phyloP scores from a whole-genome alignment of 176 grass and related monocot genomes.

The barley (Hordeum vulgare) region MorexV3_pseudomolecules_assembly NC_058522.1:500333197-500333696 shows the following conservation, averaged over 20 bases:
- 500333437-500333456: neutral
- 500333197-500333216: constrained; percentile 80
- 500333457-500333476: neutral
- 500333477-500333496: neutral
- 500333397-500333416: constrained; percentile 67
- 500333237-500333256: constrained; percentile 98
- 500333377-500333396: constrained; percentile 98
- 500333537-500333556: neutral
- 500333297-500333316: constrained; percentile 97
- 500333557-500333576: neutral
- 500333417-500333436: constrained; percentile 44
- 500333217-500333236: constrained; percentile 92
- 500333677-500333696: neutral
- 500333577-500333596: neutral
- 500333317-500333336: constrained; percentile 90
- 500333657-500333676: neutral
- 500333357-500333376: constrained; percentile 96
- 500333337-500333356: constrained; percentile 87
- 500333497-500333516: neutral
- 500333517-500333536: constrained; percentile 8
- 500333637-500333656: neutral
- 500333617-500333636: neutral
- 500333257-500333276: constrained; percentile 97
- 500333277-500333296: constrained; percentile 95
- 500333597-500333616: neutral